A percentile compares a stretch with the other conserved stretches of the same genome.
These are phyloP conservation scores for Candida pseudoviswanathii DNA, from an alignment of 1,139 yeast genomes.

Conservation along the genomic window DNA sequence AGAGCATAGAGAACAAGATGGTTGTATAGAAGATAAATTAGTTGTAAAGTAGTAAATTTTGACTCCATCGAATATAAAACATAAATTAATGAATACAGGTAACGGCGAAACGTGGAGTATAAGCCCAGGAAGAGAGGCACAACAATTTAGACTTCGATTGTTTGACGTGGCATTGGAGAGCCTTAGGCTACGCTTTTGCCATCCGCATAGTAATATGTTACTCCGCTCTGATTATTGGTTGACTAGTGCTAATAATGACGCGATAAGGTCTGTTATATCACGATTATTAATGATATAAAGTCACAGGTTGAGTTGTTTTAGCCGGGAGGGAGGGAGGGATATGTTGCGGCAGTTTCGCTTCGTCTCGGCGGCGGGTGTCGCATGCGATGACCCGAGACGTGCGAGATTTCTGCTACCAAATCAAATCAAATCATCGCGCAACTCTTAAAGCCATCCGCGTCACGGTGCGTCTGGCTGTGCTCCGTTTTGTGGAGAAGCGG, in stretches of 20 bases:
- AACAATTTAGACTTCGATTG: no score
- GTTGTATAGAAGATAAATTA: constrained; percentile 3
- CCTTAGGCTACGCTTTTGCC: no score
- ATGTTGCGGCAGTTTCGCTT: not conserved
- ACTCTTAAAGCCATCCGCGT: not conserved
- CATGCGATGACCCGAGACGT: not conserved
- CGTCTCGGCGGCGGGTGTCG: not conserved
- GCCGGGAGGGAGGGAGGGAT: no score
- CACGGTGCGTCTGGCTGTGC: not conserved
- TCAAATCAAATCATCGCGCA: not conserved
- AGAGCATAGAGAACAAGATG: not conserved
- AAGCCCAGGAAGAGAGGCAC: no score
- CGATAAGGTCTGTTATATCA: no score
- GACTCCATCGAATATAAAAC: not conserved
- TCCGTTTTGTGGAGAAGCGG: not conserved
- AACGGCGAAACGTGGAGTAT: no score
- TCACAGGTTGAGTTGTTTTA: no score
- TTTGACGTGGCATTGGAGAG: no score
- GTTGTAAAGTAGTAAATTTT: not conserved
- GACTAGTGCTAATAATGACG: no score
- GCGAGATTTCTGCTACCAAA: not conserved
- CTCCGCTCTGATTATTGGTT: no score
- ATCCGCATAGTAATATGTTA: no score
- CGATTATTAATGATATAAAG: no score
- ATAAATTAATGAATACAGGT: not conserved